These are phyloP conservation scores for Cladosporium sp. DNA, from an alignment of 2,329 filamentous ascomycete species.

Conservation along the genomic window DNA sequence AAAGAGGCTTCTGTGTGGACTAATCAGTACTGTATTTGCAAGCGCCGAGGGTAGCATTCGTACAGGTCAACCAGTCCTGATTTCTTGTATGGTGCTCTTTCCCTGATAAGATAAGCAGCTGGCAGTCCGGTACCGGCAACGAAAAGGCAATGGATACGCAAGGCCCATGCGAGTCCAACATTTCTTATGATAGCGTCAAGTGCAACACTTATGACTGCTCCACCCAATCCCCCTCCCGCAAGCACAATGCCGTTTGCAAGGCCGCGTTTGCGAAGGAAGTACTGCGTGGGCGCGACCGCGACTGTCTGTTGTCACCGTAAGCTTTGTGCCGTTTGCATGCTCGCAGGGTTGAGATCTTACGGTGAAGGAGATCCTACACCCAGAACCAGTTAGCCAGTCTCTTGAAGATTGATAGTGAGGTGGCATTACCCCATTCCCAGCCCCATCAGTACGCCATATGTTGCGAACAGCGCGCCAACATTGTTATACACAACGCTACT, in stretches of 20 bases:
- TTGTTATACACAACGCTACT: slow-evolving; percentile 50
- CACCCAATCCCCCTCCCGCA: slow-evolving; percentile 57
- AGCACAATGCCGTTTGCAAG: slow-evolving; percentile 49
- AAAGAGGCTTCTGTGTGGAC: neutral
- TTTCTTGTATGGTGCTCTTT: slow-evolving; percentile 41
- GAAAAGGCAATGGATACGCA: slow-evolving; percentile 54
- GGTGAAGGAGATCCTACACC: slow-evolving; percentile 21
- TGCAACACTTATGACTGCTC: slow-evolving; percentile 46
- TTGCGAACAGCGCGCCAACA: slow-evolving; percentile 51
- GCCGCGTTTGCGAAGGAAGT: slow-evolving; percentile 48
- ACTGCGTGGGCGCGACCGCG: slow-evolving; percentile 49
- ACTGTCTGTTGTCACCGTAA: neutral
- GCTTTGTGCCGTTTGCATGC: neutral
- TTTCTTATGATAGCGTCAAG: slow-evolving; percentile 38
- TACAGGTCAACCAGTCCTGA: slow-evolving; percentile 11
- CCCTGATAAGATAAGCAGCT: slow-evolving; percentile 55
- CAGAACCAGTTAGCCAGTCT: no score
- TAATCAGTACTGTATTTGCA: slow-evolving; percentile 42
- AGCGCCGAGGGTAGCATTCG: neutral
- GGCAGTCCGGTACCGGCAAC: slow-evolving; percentile 57
- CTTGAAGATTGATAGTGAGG: no score
- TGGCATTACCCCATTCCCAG: slow-evolving; percentile 41
- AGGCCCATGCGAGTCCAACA: slow-evolving; percentile 53
- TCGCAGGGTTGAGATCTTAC: neutral
- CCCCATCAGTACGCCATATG: slow-evolving; percentile 49